Evolutionary conservation across 2,329 filamentous ascomycete genomes (phyloP).

Genomic region (Sclerotinia spermophila): DNA sequence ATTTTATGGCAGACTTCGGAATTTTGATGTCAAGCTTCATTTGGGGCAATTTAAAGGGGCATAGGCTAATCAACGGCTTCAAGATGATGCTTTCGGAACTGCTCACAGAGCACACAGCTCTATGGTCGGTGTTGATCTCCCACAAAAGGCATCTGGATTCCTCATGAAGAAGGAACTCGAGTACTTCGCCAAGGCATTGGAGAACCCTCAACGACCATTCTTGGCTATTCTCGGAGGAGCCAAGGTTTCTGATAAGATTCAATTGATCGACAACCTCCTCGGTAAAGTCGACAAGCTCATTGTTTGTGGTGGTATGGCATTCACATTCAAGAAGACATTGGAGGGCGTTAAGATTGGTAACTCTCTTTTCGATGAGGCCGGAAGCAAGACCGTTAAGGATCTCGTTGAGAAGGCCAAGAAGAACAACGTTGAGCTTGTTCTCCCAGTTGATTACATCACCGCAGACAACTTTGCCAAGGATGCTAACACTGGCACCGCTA

Average conservation of each 20-base stretch:
- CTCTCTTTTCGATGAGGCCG: conserved; percentile 89
- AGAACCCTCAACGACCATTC: conserved; percentile 91
- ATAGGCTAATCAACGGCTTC: background rate
- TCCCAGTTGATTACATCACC: conserved; percentile 93
- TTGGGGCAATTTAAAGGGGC: background rate
- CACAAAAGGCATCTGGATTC: conserved; percentile 96
- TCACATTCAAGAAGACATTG: conserved; percentile 99
- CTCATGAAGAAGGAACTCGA: conserved; percentile 99
- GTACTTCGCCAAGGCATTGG: conserved; percentile 96
- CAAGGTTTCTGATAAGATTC: conserved; percentile 99
- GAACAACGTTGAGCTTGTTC: conserved; percentile 91
- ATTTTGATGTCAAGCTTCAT: background rate
- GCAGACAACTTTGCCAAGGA: conserved; percentile 91
- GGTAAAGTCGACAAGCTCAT: conserved; percentile 97
- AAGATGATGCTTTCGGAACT: conserved; percentile 97
- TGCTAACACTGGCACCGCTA: conserved; percentile 75
- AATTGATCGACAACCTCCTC: conserved; percentile 97
- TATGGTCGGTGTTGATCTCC: conserved; percentile 95
- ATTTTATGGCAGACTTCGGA: background rate
- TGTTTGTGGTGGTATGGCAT: conserved; percentile 97
- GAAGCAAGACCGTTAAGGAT: conserved; percentile 82
- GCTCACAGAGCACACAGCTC: conserved; percentile 98
- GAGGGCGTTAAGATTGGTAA: conserved; percentile 84
- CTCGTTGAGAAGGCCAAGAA: conserved; percentile 94
- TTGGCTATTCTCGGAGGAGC: conserved; percentile 96